Base-by-base conservation (phyloP, 2,329 filamentous ascomycete genomes). In the Volutella citrinella region DNA sequence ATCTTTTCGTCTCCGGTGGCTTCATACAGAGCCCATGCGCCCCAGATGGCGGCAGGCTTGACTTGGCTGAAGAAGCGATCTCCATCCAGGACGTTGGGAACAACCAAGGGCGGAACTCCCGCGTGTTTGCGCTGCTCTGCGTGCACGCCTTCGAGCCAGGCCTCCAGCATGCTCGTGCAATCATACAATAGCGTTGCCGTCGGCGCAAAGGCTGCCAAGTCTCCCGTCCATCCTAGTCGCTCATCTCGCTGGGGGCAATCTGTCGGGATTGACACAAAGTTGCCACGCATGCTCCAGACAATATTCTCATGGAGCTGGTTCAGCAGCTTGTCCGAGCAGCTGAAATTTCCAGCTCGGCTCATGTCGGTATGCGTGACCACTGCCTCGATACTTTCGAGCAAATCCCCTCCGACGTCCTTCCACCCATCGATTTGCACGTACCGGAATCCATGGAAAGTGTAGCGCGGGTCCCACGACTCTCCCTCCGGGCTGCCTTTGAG, bases 191-290 rank as follows among this genome's bases (percentile, higher is more conserved):
- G 78, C 22, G 65, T 71, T 0, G 71, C 68, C 0, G 72, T 70
- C 1, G 70, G 67, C 1, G 61, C 60, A 38, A 79, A 79, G 5
- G 69, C 63, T 23, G 68, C 68, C 9, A 66, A 54, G 42, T 76
- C 69, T 12, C 76, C 69, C 1, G 68, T 72, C 76, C 75, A 74
- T 7, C 70, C 69, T 6, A 77, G 52, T 0, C 73, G 62, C 52
- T 78, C 73, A 33, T 78, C 72, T 3, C 72, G 61, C 41, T 77
- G 72, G 0, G 74, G 74, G 42, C 73, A 78, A 45, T 81, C 77
- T 0, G 75, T 80, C 0, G 75, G 75, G 1, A 80, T 55, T 0
- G 65, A 68, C 4, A 80, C 43, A 43, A 81, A 80, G 43, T 80
- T 81, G 1, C 74, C 74, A 17, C 66, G 65, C 68, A 78, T 77